Base-by-base conservation (phyloP, 2,329 filamentous ascomycete species). In the Aspergillus pseudoviridinutans region DNA sequence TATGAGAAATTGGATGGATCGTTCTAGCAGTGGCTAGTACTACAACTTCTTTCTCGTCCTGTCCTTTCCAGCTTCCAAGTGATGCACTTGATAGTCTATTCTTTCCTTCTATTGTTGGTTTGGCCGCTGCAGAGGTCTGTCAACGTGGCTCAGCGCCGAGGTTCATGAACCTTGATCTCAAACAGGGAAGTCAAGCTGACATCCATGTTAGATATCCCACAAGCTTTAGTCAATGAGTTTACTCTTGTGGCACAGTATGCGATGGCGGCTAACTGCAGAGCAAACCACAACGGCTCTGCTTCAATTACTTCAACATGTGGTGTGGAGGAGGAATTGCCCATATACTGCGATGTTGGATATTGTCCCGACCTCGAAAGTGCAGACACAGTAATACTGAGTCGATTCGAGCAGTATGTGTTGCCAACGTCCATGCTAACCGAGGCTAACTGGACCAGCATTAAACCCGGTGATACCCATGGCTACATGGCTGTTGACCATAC, bases 401-500 rank as follows among this genome's bases (percentile, higher is more conserved):
- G 44, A 2, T 50, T 57, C 12, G 49, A 32, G 44, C 44, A 14
- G 55, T 57, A 27, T 22, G 55, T 49, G 6, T 8, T 17, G 29
- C 7, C 2, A 24, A 9, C 24, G 3, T n/a, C 2, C 22, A 54
- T 22, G 44, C 22, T 24, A 49, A 4, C 27, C 46, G 17, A 25
- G 4, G n/a, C 44, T 44, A 24, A n/a, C 14, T 28, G 12, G 10
- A 5, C 4, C n/a, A 57, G 55, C 14, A 22, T 57, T 3, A 20
- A 24, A 0, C 56, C 56, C 3, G 55, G 55, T 10, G 55, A 53
- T 29, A 57, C 55, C 4, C 53, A 50, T 7, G 55, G 50, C 20
- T 57, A 57, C 9, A 27, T 57, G 9, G 55, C 55, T 6, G 46
- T 57, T 5, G 55, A 57, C 22, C 22, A 38, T n/a, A 57, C 50